phyloP scores from a whole-genome alignment of 2,329 filamentous ascomycete genomes.

The Calonectria pseudoturangicola region DNA sequence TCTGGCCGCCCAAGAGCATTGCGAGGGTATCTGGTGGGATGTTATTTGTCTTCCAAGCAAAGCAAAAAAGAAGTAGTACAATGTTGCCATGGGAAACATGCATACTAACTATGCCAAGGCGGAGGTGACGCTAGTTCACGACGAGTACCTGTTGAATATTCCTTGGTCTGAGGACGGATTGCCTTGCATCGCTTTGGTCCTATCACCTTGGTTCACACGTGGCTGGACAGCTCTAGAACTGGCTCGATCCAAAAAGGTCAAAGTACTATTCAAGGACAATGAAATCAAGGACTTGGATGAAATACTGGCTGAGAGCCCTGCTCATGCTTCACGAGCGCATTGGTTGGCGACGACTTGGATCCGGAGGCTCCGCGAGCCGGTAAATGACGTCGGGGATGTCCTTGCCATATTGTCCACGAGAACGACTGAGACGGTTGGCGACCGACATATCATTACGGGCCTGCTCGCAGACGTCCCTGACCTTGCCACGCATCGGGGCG shows the following conservation, averaged over 20 bases:
- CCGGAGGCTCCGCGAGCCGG: not conserved
- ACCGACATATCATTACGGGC: not conserved
- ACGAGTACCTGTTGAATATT: not conserved
- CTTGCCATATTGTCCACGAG: not conserved
- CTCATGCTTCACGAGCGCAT: not conserved
- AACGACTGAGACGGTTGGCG: not conserved
- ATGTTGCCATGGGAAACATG: not conserved
- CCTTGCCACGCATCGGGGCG: not conserved
- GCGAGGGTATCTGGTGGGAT: constrained; percentile 1
- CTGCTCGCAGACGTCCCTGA: not conserved
- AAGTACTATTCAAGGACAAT: not conserved
- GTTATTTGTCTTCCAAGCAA: not conserved
- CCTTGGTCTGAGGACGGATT: not conserved
- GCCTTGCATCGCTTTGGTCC: not conserved
- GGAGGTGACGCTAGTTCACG: not conserved
- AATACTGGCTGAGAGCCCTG: not conserved
- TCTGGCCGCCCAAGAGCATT: not conserved
- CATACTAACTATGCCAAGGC: not conserved
- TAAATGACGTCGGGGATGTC: not conserved
- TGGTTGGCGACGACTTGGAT: not conserved
- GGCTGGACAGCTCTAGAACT: not conserved
- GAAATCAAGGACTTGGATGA: not conserved
- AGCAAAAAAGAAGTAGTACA: not conserved
- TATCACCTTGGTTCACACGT: constrained; percentile 1
- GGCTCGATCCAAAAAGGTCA: not conserved